Conservation (phyloP, 768 basidiomycete genomes). For the Wakefieldia striispora region DNA sequence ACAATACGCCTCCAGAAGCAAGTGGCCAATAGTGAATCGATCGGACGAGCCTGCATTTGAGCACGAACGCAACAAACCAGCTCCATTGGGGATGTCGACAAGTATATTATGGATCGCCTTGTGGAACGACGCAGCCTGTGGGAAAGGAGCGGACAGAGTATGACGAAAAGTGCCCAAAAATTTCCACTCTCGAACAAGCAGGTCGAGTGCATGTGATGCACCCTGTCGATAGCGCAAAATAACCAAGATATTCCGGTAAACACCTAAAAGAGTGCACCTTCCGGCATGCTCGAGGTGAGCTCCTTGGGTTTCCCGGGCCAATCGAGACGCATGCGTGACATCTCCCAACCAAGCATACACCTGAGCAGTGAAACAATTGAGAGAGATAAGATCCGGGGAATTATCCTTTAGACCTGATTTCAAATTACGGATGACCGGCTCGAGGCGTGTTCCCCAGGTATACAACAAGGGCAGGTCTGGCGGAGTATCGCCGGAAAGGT, state of each 20-base stretch:
- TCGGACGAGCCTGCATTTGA: conserved; percentile 26
- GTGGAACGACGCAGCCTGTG: conserved; percentile 28
- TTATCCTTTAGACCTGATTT: conserved; percentile 20
- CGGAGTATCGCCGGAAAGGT: conserved; percentile 11
- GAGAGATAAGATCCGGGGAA: conserved; percentile 17
- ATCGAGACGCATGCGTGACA: conserved; percentile 32
- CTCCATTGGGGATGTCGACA: conserved; percentile 34
- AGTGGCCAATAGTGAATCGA: conserved; percentile 33
- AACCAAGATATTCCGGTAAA: conserved; percentile 39
- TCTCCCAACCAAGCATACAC: conserved; percentile 38
- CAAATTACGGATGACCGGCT: conserved; percentile 30
- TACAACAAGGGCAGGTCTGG: conserved; percentile 23
- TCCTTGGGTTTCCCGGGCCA: conserved; percentile 26
- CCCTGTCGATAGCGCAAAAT: conserved; percentile 35
- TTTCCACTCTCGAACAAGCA: conserved; percentile 41
- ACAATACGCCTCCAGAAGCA: conserved; percentile 44
- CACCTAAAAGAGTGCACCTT: conserved; percentile 22
- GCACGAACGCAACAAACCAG: conserved; percentile 20
- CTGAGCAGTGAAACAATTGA: conserved; percentile 32
- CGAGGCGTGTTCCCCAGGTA: conserved; percentile 39
- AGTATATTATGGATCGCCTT: conserved; percentile 26
- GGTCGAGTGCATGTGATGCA: conserved; percentile 34
- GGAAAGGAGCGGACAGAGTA: background rate
- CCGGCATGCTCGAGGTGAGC: conserved; percentile 20
- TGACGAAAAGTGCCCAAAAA: conserved; percentile 26